Conservation (phyloP, 2,329 filamentous ascomycete genomes). For the Calonectria henricotiae region DNA sequence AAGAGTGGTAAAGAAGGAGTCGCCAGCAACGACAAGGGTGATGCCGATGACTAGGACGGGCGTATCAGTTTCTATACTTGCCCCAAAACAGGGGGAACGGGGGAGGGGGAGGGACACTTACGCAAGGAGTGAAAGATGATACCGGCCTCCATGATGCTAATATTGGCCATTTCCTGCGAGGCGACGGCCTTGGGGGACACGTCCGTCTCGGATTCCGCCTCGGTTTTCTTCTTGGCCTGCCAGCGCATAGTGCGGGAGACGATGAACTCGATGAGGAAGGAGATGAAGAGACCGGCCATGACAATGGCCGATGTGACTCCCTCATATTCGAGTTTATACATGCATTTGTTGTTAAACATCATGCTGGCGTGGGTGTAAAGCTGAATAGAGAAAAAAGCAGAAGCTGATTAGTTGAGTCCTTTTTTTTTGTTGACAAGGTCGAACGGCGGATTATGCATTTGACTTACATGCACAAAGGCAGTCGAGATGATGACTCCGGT, state of each 20-base stretch:
- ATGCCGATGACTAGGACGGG: constrained; percentile 71
- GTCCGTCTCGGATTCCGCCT: constrained; percentile 27
- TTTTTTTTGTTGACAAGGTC: too few species aligned
- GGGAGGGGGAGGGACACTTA: constrained; percentile 57
- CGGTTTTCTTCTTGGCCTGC: constrained; percentile 52
- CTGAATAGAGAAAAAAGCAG: constrained; percentile 56
- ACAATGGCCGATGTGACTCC: constrained; percentile 79
- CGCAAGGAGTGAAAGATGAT: constrained; percentile 83
- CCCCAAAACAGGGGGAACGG: too few species aligned
- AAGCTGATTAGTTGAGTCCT: too few species aligned
- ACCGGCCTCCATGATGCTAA: constrained; percentile 80
- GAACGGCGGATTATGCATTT: too few species aligned
- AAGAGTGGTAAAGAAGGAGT: constrained; percentile 71
- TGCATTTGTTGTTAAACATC: constrained; percentile 81
- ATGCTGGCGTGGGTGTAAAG: constrained; percentile 81
- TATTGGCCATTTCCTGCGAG: constrained; percentile 51
- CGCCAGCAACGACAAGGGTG: constrained; percentile 73
- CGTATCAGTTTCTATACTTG: background rate
- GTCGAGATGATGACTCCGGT: constrained; percentile 82
- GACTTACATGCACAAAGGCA: constrained; percentile 76
- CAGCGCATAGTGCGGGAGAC: constrained; percentile 72
- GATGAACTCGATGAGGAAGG: constrained; percentile 80
- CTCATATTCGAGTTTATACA: constrained; percentile 78
- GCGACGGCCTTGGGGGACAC: constrained; percentile 49
- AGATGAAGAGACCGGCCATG: constrained; percentile 82